Evolutionary conservation across 139 green algal species (phyloP), one percentile per base, ranked within the genome.

Genomic region (Edaphochlamys debaryana): DNA sequence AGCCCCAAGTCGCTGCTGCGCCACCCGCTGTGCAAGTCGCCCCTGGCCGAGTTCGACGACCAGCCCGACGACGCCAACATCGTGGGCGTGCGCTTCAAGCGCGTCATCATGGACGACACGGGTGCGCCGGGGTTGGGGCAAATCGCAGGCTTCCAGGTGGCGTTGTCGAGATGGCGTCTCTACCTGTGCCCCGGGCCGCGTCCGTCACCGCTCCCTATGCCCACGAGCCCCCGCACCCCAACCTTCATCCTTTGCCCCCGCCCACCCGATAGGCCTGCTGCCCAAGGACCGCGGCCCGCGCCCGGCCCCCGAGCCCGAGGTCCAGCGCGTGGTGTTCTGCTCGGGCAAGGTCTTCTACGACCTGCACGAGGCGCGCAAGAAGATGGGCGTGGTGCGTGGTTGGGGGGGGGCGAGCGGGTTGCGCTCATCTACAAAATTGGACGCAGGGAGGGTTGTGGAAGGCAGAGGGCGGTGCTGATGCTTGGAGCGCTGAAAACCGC

Each of bases 271-370:
- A 64, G 91, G 91, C 63, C 27, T 92, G 48, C 76, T 89, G 72
- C 91, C 91, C 78, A 94, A 93, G 87, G 83, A 79, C 85, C 84
- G 86, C 41, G 85, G 92, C 30, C 91, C 90, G 36, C 81, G 92
- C 64, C 94, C 95, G 13, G 89, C 91, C 2, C 37, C 78, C 64
- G 93, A 98, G 88, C 70, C 69, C 36, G 69, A 89, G 40, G 81
- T 95, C 76, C 95, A 96, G 79, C 92, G 95, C n/a, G 40, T 99
- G 0, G 87, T 99, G 34, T 77, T 99, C 82, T 99, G 96, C 95
- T 93, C 83, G 30, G 96, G 96, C 88, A 99, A 99, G 92, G 93
- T 99, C 37, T 99, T 98, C 89, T 99, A 99, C 80, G 97, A 99
- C 86, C 92, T 99, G 54, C 93, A 95, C 38, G 92, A 92, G 23